A percentile compares a stretch with the other conserved stretches of the same genome.
Conservation (phyloP, 1,139 yeast species). For the Kodamaea alishanica region DNA sequence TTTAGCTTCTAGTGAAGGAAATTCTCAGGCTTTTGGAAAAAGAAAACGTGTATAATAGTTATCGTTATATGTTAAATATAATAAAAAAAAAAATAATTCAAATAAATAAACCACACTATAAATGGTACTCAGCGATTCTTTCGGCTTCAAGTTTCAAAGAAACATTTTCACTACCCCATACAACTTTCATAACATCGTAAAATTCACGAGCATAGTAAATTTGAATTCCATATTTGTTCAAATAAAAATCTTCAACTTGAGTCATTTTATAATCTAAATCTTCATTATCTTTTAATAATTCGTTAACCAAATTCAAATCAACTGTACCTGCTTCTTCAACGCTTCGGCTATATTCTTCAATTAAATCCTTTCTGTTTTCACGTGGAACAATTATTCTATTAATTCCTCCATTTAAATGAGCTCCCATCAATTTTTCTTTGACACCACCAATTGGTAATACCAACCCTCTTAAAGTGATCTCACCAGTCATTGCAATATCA, state of each 20-base stretch:
- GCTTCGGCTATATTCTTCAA: slow-evolving; percentile 48
- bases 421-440: slow-evolving; percentile 80
- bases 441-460: slow-evolving; percentile 90
- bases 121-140: slow-evolving; percentile 38
- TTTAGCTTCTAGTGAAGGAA: slow-evolving; percentile 38
- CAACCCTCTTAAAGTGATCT: slow-evolving; percentile 80
- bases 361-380: slow-evolving; percentile 66
- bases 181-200: slow-evolving; percentile 67
- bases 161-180: slow-evolving; percentile 56
- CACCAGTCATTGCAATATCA: slow-evolving; percentile 89
- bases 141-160: slow-evolving; percentile 28
- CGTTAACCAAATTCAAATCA: slow-evolving; percentile 24
- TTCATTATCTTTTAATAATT: slow-evolving; percentile 37
- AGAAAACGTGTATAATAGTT: slow-evolving; percentile 11
- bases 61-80: neutral
- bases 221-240: slow-evolving; percentile 51
- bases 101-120: slow-evolving; percentile 14
- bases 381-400: slow-evolving; percentile 65
- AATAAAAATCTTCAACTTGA: slow-evolving; percentile 47
- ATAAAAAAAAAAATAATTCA: neutral
- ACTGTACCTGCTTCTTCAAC: slow-evolving; percentile 29
- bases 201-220: slow-evolving; percentile 70
- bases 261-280: slow-evolving; percentile 26
- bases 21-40: slow-evolving; percentile 34
- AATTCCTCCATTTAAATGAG: slow-evolving; percentile 67